A percentile compares a stretch with the other conserved stretches of the same genome.
phyloP scores from a whole-genome alignment of 2,329 filamentous ascomycete species.

The Xylaria sp. region DNA sequence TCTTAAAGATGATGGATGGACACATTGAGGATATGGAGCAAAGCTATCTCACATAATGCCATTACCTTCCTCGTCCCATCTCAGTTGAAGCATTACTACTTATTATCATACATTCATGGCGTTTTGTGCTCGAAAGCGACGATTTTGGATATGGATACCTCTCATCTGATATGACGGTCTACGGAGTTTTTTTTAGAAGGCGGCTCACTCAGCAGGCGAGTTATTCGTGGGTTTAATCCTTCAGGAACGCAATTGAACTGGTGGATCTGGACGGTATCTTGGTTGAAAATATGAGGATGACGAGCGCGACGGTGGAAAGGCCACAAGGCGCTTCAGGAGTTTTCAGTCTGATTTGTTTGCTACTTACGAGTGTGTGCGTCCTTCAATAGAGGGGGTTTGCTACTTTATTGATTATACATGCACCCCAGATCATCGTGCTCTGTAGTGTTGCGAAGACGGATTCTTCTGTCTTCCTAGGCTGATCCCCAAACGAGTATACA shows the following conservation, averaged over 20 bases:
- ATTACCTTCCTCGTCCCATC: not conserved
- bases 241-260: slow-evolving; percentile 7
- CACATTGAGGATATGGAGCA: not conserved
- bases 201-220: not conserved
- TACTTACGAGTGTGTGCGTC: slow-evolving; percentile 8
- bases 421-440: not conserved
- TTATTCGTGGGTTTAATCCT: not conserved
- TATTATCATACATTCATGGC: not conserved
- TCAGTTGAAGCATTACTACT: not conserved
- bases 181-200: slow-evolving; percentile 10
- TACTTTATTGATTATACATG: slow-evolving; percentile 5
- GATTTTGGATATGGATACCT: slow-evolving; percentile 20
- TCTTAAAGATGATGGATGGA: slow-evolving; percentile 14
- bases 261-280: not conserved
- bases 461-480: not conserved
- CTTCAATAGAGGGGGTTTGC: slow-evolving; percentile 15
- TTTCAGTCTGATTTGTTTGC: not conserved
- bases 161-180: slow-evolving; percentile 4
- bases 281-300: not conserved
- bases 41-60: slow-evolving; percentile 1
- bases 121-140: slow-evolving; percentile 15
- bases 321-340: slow-evolving; percentile 18
- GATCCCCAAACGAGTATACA: not conserved
- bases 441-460: not conserved
- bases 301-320: not conserved